Percentiles rank a stretch among this genome's conserved stretches.
phyloP scores from a whole-genome alignment of 768 basidiomycete genomes.

The Roridomyces roridus region DNA sequence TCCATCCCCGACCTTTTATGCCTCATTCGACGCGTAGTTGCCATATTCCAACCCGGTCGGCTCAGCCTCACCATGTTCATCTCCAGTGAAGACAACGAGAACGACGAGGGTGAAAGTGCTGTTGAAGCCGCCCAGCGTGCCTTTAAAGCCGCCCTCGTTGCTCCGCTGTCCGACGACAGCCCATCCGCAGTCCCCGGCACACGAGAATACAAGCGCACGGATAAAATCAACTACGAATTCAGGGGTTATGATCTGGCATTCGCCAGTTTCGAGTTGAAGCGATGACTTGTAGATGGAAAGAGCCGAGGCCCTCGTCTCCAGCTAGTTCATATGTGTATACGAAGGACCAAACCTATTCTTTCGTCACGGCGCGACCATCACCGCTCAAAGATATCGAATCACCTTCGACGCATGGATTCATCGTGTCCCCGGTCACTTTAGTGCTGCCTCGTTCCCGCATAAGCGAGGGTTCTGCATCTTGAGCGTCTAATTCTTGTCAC shows the following conservation, averaged over 20 bases:
- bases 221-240: constrained; percentile 99
- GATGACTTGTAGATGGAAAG: constrained; percentile 23
- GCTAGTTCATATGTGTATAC: constrained; percentile 12
- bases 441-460: too few relatives aligned
- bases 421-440: too few relatives aligned
- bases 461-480: neutral
- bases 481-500: neutral
- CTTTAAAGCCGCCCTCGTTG: constrained; percentile 70
- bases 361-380: neutral
- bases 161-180: constrained; percentile 20
- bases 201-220: constrained; percentile 74
- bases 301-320: neutral
- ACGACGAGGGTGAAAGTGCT: constrained; percentile 52
- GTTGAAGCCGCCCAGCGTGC: constrained; percentile 77
- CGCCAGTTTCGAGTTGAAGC: constrained; percentile 74
- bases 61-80: constrained; percentile 92
- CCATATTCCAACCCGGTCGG: constrained; percentile 90
- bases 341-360: constrained; percentile 3
- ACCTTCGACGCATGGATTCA: neutral
- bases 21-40: constrained; percentile 86
- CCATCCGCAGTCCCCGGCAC: neutral
- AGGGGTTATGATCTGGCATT: constrained; percentile 91
- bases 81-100: constrained; percentile 65
- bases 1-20: constrained; percentile 77
- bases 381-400: neutral